Evolutionary conservation across 2,329 filamentous ascomycete genomes (phyloP).

Genomic region (Dactylella cylindrospora): DNA sequence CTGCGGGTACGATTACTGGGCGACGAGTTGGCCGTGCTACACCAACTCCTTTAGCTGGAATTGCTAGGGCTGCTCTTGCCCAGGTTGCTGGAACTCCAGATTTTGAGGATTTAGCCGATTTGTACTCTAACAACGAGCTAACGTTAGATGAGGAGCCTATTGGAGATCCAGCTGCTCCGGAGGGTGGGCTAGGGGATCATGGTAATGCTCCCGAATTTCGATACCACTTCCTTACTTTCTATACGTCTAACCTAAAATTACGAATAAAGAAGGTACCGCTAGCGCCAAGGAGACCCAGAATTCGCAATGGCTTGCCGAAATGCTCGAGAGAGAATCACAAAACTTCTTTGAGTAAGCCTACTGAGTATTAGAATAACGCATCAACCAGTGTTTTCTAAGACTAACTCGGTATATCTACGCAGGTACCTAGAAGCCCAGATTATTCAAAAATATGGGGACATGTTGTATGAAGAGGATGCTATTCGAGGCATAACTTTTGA

Average conservation of each 20-base stretch:
- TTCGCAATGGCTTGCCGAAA: constrained; percentile 44
- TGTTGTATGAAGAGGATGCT: constrained; percentile 4
- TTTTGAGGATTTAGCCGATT: not conserved
- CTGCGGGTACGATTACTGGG: constrained; percentile 10
- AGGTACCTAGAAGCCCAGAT: constrained; percentile 17
- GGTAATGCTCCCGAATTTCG: too few relatives aligned
- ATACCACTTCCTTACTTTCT: too few relatives aligned
- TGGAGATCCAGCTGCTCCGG: too few relatives aligned
- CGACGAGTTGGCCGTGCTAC: constrained; percentile 27
- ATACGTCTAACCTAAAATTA: too few relatives aligned
- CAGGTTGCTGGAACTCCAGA: not conserved
- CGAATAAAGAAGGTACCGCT: constrained; percentile 20
- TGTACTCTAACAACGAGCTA: not conserved
- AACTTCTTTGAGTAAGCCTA: constrained; percentile 46
- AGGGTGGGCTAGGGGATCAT: too few relatives aligned
- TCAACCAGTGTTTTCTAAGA: too few relatives aligned
- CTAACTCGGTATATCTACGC: too few relatives aligned
- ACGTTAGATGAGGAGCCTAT: too few relatives aligned
- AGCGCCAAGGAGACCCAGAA: constrained; percentile 39
- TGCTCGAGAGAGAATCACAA: constrained; percentile 44
- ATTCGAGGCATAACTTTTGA: constrained; percentile 45
- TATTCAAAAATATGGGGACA: constrained; percentile 10
- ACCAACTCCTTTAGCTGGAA: constrained; percentile 22
- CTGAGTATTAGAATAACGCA: too few relatives aligned
- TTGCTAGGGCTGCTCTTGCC: constrained; percentile 11